These are phyloP conservation scores for Arthromyces matolae DNA, from an alignment of 768 basidiomycete species.

Conservation along the genomic window DNA sequence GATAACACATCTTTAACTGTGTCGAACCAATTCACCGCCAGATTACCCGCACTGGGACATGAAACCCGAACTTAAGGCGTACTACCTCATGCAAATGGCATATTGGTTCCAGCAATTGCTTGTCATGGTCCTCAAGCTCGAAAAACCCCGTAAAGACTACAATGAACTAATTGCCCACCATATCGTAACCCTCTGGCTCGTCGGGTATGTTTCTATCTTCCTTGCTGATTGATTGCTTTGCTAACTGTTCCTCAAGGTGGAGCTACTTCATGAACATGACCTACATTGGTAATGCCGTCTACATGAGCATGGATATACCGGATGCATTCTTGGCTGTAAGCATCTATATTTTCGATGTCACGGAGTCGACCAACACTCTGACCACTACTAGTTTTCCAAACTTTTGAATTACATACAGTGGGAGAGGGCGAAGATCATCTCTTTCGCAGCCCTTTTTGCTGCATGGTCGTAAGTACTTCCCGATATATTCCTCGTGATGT, in stretches of 20 bases:
- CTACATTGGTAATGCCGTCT: conserved; percentile 86
- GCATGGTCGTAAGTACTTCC: conserved; percentile 72
- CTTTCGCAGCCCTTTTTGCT: conserved; percentile 62
- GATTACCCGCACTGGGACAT: conserved; percentile 91
- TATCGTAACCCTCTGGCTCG: conserved; percentile 89
- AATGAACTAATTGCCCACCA: conserved; percentile 86
- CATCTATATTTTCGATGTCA: too few relatives aligned
- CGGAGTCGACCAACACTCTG: too few relatives aligned
- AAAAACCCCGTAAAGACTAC: conserved; percentile 94
- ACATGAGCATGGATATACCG: conserved; percentile 95
- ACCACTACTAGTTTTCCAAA: conserved; percentile 76
- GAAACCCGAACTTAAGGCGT: conserved; percentile 78
- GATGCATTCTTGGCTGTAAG: conserved; percentile 84
- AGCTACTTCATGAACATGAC: conserved; percentile 81
- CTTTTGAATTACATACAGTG: conserved; percentile 81
- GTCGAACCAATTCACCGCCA: conserved; percentile 29
- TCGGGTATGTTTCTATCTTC: conserved; percentile 77
- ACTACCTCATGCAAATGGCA: conserved; percentile 89
- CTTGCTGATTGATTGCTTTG: not conserved
- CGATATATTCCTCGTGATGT: not conserved
- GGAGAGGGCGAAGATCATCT: conserved; percentile 55
- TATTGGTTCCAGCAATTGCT: conserved; percentile 96
- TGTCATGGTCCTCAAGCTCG: conserved; percentile 77
- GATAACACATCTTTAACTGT: not conserved
- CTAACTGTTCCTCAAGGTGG: conserved; percentile 50